Percentiles rank a stretch among this genome's conserved stretches.
Evolutionary conservation across 1,284 basidiomycete genomes (phyloP).

Genomic region (Ustilago nuda): DNA sequence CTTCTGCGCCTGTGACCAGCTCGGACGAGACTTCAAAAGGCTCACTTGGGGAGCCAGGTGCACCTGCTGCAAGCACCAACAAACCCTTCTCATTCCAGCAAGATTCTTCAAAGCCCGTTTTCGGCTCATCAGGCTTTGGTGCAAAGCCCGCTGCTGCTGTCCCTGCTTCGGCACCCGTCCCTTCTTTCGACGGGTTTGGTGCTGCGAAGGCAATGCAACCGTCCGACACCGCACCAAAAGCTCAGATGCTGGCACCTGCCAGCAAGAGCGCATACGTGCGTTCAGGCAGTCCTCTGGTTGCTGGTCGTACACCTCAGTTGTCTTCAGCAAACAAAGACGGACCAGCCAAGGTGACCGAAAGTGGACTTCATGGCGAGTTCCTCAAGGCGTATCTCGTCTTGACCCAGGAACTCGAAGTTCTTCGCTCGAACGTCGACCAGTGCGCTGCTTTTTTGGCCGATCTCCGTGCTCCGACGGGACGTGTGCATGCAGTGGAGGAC

Average conservation of each 20-base stretch:
- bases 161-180: constrained; percentile 9
- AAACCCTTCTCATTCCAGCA: constrained; percentile 35
- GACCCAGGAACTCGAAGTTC: constrained; percentile 67
- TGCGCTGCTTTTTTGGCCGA: constrained; percentile 66
- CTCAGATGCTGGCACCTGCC: constrained; percentile 7
- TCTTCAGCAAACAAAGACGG: constrained; percentile 25
- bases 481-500: constrained; percentile 46
- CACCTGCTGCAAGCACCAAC: constrained; percentile 14
- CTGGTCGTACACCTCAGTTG: constrained; percentile 34
- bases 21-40: constrained; percentile 32
- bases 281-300: constrained; percentile 18
- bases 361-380: constrained; percentile 63
- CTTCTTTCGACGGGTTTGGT: constrained; percentile 17
- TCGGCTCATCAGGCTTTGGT: constrained; percentile 12
- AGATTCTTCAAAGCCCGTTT: constrained; percentile 20
- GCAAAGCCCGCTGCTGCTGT: constrained; percentile 14
- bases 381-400: constrained; percentile 69
- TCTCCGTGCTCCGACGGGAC: constrained; percentile 53
- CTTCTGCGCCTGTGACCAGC: constrained; percentile 49
- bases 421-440: constrained; percentile 37
- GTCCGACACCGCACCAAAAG: constrained; percentile 5
- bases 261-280: constrained; percentile 4
- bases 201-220: constrained; percentile 16
- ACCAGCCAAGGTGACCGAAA: constrained; percentile 55
- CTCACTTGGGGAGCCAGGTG: constrained; percentile 35